These are phyloP conservation scores for Asterophora lycoperdoides DNA, from an alignment of 768 basidiomycete species.

Conservation along the genomic window DNA sequence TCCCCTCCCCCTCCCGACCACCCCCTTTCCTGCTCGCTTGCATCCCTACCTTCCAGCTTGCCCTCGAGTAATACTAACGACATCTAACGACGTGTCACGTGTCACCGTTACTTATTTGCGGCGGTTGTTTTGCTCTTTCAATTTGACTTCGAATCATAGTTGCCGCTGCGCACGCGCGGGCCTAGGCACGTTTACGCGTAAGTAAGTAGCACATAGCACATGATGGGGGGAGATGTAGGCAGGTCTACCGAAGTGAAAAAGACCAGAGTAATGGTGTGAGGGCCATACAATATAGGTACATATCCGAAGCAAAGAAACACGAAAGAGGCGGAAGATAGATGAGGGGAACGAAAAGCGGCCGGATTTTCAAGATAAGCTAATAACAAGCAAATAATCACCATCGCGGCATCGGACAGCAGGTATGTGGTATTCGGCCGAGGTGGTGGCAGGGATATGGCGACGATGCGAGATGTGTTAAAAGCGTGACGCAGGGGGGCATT, in stretches of 20 bases:
- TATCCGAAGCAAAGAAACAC: constrained; percentile 15
- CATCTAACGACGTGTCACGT: too few relatives aligned
- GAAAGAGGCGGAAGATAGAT: constrained; percentile 8
- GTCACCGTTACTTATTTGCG: too few relatives aligned
- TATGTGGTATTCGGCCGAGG: not conserved
- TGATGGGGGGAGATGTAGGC: too few relatives aligned
- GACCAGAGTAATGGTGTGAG: constrained; percentile 13
- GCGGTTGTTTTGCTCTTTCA: too few relatives aligned
- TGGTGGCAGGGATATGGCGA: constrained; percentile 8
- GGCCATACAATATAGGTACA: constrained; percentile 27
- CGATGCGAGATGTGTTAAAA: not conserved
- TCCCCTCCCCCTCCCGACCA: too few relatives aligned
- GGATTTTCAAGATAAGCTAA: constrained; percentile 23
- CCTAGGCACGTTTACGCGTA: too few relatives aligned
- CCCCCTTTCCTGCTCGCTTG: too few relatives aligned
- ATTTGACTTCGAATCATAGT: too few relatives aligned
- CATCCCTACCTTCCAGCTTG: too few relatives aligned
- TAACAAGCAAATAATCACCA: constrained; percentile 20
- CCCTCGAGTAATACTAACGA: too few relatives aligned
- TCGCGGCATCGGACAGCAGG: constrained; percentile 11
- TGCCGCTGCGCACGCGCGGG: too few relatives aligned
- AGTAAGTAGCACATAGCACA: too few relatives aligned
- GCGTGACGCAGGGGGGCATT: not conserved
- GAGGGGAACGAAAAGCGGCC: constrained; percentile 10
- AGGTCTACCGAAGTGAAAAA: not conserved